These are phyloP conservation scores for Starmerella bombi DNA, from an alignment of 805 yeast genomes.

Conservation along the genomic window DNA sequence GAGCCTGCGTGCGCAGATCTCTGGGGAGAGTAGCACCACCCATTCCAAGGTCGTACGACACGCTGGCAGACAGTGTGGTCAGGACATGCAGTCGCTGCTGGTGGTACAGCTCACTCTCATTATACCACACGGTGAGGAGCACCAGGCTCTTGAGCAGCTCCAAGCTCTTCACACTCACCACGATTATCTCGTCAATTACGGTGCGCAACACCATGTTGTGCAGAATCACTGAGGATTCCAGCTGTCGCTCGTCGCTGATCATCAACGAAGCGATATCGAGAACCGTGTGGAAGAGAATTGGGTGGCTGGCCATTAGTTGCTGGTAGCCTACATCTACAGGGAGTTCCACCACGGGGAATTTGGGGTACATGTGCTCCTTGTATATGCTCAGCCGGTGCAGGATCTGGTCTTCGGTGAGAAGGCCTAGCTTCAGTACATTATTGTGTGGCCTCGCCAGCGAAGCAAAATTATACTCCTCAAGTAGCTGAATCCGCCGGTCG, in stretches of 20 bases:
- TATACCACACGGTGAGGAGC: constrained; percentile 63
- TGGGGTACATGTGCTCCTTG: constrained; percentile 33
- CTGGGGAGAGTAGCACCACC: constrained; percentile 32
- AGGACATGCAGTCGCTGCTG: constrained; percentile 66
- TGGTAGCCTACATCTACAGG: constrained; percentile 37
- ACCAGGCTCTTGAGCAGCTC: constrained; percentile 54
- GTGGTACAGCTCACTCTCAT: constrained; percentile 67
- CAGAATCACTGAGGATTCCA: constrained; percentile 17
- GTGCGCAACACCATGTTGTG: constrained; percentile 25
- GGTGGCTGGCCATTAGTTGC: constrained; percentile 38
- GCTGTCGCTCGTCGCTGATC: constrained; percentile 24
- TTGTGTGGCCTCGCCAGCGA: constrained; percentile 19
- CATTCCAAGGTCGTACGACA: constrained; percentile 67
- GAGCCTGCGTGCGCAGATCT: constrained; percentile 16
- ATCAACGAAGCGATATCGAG: constrained; percentile 45
- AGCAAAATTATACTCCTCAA: constrained; percentile 16
- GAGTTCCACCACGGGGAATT: constrained; percentile 43
- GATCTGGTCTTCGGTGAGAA: constrained; percentile 50
- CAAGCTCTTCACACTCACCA: constrained; percentile 55
- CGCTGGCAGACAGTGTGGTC: constrained; percentile 47
- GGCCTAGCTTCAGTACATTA: constrained; percentile 40
- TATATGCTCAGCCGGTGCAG: constrained; percentile 39
- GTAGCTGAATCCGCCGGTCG: constrained; percentile 39
- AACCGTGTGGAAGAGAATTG: constrained; percentile 50
- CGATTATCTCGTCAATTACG: constrained; percentile 41